These are phyloP conservation scores for Paramyrothecium sp. DNA, from an alignment of 2,329 filamentous ascomycete genomes.

Conservation along the genomic window DNA sequence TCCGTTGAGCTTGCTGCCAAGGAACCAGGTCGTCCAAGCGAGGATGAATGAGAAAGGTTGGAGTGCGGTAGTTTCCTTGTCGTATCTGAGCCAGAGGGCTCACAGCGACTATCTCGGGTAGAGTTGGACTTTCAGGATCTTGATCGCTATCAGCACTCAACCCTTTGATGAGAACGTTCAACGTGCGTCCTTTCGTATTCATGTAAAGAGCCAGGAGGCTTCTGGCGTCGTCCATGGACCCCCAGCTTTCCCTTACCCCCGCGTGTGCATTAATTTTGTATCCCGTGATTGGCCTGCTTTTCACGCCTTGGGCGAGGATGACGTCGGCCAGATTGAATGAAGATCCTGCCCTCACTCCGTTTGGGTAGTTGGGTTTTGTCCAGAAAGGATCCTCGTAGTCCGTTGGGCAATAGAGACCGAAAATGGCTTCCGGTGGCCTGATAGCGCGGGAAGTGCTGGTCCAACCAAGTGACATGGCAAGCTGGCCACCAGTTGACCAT, in stretches of 20 bases:
- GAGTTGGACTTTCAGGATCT: constrained; percentile 4
- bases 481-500: constrained; percentile 46
- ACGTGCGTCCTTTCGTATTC: constrained; percentile 36
- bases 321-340: constrained; percentile 19
- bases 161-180: constrained; percentile 33
- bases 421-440: constrained; percentile 35
- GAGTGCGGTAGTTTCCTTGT: constrained; percentile 23
- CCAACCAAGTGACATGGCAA: constrained; percentile 43
- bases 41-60: constrained; percentile 31
- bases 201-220: constrained; percentile 37
- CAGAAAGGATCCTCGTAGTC: constrained; percentile 32
- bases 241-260: constrained; percentile 14
- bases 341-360: constrained; percentile 1
- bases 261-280: background rate
- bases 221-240: constrained; percentile 27
- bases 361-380: constrained; percentile 13
- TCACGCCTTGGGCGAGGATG: constrained; percentile 16
- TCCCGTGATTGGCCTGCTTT: constrained; percentile 19
- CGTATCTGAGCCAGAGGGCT: constrained; percentile 29
- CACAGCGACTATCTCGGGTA: constrained; percentile 12
- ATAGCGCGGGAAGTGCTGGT: constrained; percentile 27
- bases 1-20: constrained; percentile 23
- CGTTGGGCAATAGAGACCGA: constrained; percentile 42
- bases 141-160: constrained; percentile 11
- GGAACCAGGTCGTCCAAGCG: constrained; percentile 30